Evolutionary conservation across 768 basidiomycete species (phyloP).

Genomic region (Symmetrospora coprosmae): DNA sequence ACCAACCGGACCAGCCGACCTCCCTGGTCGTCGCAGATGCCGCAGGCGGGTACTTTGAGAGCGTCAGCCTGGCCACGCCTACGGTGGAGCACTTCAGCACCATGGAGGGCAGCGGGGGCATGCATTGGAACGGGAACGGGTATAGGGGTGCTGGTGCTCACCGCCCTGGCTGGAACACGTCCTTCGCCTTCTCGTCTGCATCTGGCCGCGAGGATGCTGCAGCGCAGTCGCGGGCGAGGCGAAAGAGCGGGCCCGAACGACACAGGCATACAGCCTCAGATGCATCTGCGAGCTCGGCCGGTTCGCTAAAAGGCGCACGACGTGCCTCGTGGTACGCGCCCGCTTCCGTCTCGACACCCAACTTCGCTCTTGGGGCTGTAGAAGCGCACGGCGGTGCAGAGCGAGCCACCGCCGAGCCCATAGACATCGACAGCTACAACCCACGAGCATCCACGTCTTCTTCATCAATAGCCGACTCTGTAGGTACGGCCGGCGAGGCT

Average conservation of each 20-base stretch:
- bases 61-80: background rate
- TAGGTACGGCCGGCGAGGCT: slow-evolving; percentile 13
- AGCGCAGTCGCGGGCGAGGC: background rate
- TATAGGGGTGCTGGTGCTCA: background rate
- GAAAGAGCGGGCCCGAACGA: background rate
- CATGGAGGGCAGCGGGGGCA: background rate
- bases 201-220: background rate
- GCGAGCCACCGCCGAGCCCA: background rate
- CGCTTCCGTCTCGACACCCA: background rate
- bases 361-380: background rate
- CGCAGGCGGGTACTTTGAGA: background rate
- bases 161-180: too few relatives aligned
- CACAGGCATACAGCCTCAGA: slow-evolving; percentile 7
- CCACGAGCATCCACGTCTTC: slow-evolving; percentile 2
- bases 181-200: background rate
- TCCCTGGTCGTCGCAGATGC: background rate
- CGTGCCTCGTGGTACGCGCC: background rate
- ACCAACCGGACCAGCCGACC: background rate
- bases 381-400: background rate
- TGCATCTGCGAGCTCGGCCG: background rate
- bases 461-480: background rate
- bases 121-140: background rate
- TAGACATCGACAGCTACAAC: background rate
- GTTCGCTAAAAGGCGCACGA: background rate
- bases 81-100: background rate